Evolutionary conservation across 2,329 filamentous ascomycete species (phyloP).

Genomic region (Xylaria sp.): DNA sequence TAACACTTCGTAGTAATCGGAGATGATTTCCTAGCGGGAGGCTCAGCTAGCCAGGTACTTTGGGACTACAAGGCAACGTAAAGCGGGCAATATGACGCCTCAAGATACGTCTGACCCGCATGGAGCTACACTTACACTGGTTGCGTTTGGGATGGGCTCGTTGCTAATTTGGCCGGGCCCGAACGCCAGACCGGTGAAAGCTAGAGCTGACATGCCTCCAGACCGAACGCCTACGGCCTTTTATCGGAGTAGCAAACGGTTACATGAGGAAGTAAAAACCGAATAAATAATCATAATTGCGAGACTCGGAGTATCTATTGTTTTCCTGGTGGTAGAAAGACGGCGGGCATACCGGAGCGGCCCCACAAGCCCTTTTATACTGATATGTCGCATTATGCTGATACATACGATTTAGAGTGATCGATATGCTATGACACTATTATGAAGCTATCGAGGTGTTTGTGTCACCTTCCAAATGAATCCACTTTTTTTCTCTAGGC

Average conservation of each 20-base stretch:
- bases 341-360: not conserved
- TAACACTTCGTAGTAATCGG: not conserved
- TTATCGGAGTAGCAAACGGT: not conserved
- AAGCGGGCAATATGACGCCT: not conserved
- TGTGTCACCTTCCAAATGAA: not conserved
- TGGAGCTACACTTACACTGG: slow-evolving; percentile 5
- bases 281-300: not conserved
- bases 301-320: not conserved
- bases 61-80: not conserved
- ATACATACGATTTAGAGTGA: not conserved
- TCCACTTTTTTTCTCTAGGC: not conserved
- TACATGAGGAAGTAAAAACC: not conserved
- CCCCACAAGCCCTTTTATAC: not conserved
- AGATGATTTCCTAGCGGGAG: not conserved
- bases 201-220: slow-evolving; percentile 7
- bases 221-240: slow-evolving; percentile 4
- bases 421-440: not conserved
- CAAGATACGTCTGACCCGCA: slow-evolving; percentile 20
- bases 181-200: slow-evolving; percentile 11
- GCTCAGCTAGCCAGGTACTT: not conserved
- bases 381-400: not conserved
- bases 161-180: not conserved
- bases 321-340: not conserved
- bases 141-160: slow-evolving; percentile 1
- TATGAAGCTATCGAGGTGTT: not conserved